A percentile compares a stretch with the other conserved stretches of the same genome.
Evolutionary conservation across 148 eudicot species (phyloP).

Genomic region (Drosera capensis): DNA sequence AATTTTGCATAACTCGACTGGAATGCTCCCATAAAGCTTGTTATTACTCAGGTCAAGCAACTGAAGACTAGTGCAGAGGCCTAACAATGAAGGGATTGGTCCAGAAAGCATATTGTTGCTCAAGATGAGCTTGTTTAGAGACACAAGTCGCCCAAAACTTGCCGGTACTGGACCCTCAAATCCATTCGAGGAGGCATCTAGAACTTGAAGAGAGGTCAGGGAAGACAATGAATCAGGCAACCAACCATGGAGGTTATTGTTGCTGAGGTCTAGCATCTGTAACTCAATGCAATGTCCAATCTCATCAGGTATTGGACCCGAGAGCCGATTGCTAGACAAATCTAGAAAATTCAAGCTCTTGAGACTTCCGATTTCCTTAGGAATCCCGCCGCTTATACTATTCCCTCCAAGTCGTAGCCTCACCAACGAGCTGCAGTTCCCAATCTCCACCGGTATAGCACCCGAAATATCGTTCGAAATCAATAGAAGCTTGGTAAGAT

Average conservation of each 20-base stretch:
- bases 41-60: conserved; percentile 73
- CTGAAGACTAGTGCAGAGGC: conserved; percentile 52
- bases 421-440: conserved; percentile 29
- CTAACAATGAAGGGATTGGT: conserved; percentile 45
- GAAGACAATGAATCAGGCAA: conserved; percentile 48
- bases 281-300: conserved; percentile 46
- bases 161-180: conserved; percentile 45
- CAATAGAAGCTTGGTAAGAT: conserved; percentile 54
- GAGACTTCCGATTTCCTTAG: conserved; percentile 43
- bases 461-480: conserved; percentile 70
- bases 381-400: conserved; percentile 39
- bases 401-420: conserved; percentile 40
- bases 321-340: conserved; percentile 43
- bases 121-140: conserved; percentile 45
- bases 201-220: conserved; percentile 37
- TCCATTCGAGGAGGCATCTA: conserved; percentile 49
- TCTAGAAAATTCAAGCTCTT: conserved; percentile 55
- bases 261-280: conserved; percentile 50
- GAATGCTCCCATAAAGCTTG: conserved; percentile 37
- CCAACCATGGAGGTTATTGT: conserved; percentile 29
- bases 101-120: conserved; percentile 42
- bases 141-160: conserved; percentile 46
- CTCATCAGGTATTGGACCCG: conserved; percentile 51
- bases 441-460: conserved; percentile 37
- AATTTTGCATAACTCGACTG: conserved; percentile 37